Conservation (phyloP, 2,329 filamentous ascomycete genomes). For the Neonectria sp. region DNA sequence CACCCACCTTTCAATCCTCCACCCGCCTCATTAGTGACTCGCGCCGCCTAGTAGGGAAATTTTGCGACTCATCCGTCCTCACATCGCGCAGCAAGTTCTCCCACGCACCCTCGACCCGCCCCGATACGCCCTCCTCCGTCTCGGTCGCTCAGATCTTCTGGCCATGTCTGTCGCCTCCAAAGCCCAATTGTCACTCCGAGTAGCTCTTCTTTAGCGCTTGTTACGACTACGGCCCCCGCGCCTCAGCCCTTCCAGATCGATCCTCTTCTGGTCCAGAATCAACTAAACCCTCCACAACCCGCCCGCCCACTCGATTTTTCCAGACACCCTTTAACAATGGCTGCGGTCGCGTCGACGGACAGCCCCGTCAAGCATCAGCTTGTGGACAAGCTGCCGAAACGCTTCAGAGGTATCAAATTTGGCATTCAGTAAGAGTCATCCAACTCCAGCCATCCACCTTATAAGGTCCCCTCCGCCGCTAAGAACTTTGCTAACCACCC, state of each 20-base stretch:
- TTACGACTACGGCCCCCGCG: conserved; percentile 31
- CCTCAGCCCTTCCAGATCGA: not conserved
- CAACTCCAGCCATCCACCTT: not conserved
- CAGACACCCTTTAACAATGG: conserved; percentile 25
- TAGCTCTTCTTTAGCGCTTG: conserved; percentile 24
- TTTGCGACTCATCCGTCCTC: conserved; percentile 38
- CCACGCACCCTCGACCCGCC: not conserved
- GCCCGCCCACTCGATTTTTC: not conserved
- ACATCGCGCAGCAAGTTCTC: conserved; percentile 23
- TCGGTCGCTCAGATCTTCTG: conserved; percentile 26
- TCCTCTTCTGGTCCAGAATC: not conserved
- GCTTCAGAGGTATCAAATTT: conserved; percentile 94
- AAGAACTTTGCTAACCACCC: not conserved
- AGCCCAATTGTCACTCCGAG: conserved; percentile 17
- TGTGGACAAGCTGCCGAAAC: conserved; percentile 88
- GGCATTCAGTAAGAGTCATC: conserved; percentile 81
- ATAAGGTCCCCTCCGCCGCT: not conserved
- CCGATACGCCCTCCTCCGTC: conserved; percentile 8
- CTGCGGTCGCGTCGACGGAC: conserved; percentile 40
- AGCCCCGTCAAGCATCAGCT: conserved; percentile 85
- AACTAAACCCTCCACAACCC: not conserved
- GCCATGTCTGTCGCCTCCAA: conserved; percentile 40
- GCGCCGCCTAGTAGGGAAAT: conserved; percentile 35
- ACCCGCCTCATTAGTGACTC: conserved; percentile 3
- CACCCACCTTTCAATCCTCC: too few relatives aligned